phyloP scores from a whole-genome alignment of 169 alveolate species.

The Plasmodium fragile region DNA sequence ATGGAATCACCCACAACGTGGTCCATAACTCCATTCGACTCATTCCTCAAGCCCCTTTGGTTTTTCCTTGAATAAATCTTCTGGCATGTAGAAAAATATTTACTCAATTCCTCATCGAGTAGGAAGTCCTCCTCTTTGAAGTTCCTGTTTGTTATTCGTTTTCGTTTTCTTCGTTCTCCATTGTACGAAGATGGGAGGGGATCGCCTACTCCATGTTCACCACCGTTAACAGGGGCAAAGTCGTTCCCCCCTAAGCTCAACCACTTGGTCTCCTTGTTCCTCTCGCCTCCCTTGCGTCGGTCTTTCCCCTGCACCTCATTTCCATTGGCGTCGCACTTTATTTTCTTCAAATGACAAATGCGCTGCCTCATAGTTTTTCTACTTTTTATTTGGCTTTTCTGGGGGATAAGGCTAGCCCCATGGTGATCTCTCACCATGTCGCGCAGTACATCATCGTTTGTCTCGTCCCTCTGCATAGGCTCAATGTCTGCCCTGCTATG shows the following conservation, averaged over 20 bases:
- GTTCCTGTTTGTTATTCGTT: neutral
- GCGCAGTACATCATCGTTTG: neutral
- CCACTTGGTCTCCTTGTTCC: slow-evolving; percentile 10
- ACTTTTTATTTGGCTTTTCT: neutral
- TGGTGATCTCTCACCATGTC: neutral
- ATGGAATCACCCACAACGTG: neutral
- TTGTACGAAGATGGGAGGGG: neutral
- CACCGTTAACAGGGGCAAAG: neutral
- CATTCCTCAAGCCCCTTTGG: neutral
- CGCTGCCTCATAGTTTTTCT: neutral
- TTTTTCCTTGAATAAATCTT: neutral
- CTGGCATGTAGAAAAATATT: neutral
- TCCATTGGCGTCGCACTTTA: neutral
- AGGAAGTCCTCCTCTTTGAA: neutral
- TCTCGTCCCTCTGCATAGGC: neutral
- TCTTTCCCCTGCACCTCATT: neutral
- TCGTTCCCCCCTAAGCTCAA: neutral
- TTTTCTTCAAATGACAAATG: slow-evolving; percentile 4
- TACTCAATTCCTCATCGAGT: neutral
- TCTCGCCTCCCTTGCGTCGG: neutral
- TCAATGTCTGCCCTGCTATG: neutral
- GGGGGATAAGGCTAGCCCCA: neutral
- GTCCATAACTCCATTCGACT: neutral
- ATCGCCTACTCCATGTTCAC: neutral
- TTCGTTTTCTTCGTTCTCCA: neutral